Base-by-base conservation (phyloP, 768 basidiomycete genomes). In the Cystobasidium tubakii region DNA sequence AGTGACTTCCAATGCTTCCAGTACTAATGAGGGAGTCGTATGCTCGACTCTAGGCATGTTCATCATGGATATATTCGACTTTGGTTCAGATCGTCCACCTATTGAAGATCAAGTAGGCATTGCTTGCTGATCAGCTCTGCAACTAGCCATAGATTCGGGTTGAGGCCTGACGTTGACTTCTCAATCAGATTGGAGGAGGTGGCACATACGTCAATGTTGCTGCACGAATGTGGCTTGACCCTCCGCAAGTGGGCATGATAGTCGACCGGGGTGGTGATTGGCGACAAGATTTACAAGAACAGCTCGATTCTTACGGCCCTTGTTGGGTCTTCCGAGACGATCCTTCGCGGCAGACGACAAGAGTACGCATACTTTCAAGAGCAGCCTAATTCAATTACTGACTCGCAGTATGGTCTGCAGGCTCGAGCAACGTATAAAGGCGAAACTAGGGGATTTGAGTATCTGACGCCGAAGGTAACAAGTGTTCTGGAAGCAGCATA, bases 231-330 rank as follows among this genome's bases (percentile, higher is more conserved):
- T 94, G 90, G 90, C 83, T 92, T 25, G 84, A 87, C 0, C 80
- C 90, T 0, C 78, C 84, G 31, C 79, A 84, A 65, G 80, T 93
- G 36, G 90, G 90, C 21, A 92, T 92, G 90, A 85, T 95, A 67
- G 82, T 96, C 54, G 92, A 95, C 82, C 84, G 84, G 80, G 92
- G 93, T 10, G 66, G 82, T 63, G 91, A 94, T 80, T 93, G 92
- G 78, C 88, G 90, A 27, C 75, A 78, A 15, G 76, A 83, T 25
- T 85, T 91, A 25, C 66, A 70, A 25, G 17, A 55, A 23, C 62
- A 33, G 15, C 55, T 71, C 21, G 55, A 75, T 27, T 31, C 57
- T 15, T 54, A 53, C 55, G 50, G 73, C 7, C 25, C 42, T 31
- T 62, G 62, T 36, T 74, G 46, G 34, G n/a, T 42, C 39, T 67